These are phyloP conservation scores for Neurospora cerealis DNA, from an alignment of 495 filamentous ascomycete genomes.

Conservation along the genomic window DNA sequence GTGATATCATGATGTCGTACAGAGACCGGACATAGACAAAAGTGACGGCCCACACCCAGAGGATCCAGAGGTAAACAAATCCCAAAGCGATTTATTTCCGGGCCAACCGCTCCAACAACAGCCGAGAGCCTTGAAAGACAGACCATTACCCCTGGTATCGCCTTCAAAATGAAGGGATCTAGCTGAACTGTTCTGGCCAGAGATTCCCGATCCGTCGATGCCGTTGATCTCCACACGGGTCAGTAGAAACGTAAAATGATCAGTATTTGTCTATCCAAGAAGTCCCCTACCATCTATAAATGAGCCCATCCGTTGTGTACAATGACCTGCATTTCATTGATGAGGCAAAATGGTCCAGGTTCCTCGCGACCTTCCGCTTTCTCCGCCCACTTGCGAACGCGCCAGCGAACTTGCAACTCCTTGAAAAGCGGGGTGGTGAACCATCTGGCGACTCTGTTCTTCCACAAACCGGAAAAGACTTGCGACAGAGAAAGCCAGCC, in stretches of 20 bases:
- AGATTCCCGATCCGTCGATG: background rate
- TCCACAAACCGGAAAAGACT: slow-evolving; percentile 35
- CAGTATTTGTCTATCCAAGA: background rate
- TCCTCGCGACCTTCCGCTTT: slow-evolving; percentile 33
- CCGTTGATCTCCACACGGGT: background rate
- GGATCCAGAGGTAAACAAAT: background rate
- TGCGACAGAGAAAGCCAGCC: slow-evolving; percentile 24
- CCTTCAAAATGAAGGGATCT: background rate
- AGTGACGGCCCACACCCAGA: background rate
- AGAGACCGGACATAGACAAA: background rate
- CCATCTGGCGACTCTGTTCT: slow-evolving; percentile 26
- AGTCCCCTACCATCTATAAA: slow-evolving; percentile 32
- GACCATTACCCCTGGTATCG: background rate
- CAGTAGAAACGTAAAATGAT: background rate
- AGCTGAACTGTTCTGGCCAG: background rate
- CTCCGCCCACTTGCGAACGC: slow-evolving; percentile 32
- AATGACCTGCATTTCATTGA: slow-evolving; percentile 81
- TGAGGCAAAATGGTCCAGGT: slow-evolving; percentile 54
- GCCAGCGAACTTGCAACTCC: slow-evolving; percentile 26
- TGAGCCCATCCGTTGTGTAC: slow-evolving; percentile 68
- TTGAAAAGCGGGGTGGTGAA: slow-evolving; percentile 19
- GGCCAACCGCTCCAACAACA: background rate
- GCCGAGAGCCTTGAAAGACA: background rate
- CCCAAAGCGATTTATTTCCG: background rate
- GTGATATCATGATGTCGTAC: background rate